Base-by-base conservation (phyloP, 805 yeast species). In the Lachancea sp. region DNA sequence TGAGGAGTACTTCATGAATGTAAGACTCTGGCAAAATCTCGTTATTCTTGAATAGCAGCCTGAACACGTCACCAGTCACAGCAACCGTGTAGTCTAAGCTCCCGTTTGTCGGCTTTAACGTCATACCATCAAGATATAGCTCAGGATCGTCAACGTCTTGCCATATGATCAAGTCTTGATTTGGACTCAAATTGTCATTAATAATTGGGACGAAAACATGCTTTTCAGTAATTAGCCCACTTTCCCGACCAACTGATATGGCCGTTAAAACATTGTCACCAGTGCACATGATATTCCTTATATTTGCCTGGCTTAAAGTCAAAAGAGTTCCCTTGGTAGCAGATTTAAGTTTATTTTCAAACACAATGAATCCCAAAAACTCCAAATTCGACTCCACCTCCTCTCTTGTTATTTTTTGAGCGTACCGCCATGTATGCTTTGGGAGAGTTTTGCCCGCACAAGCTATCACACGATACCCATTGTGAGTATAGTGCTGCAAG, bases 201-300 rank as follows among this genome's bases (percentile, higher is more conserved):
- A 78, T 72, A 1, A 68, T 62, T 1, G 98, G 95, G 2, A 88
- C 77, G 58, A 70, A 85, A 3, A 82, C 78, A 16, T 67, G 61
- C 11, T 67, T 60, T 2, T 71, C 71, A 1, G 60, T 54, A 10
- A 93, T 65, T 49, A 93, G 69, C 2, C 79, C 81, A 59, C 95
- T 86, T 58, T 91, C 96, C 48, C 79, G 74, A 3, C 85, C 96
- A 15, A 93, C 99, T 64, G 96, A 85, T 17, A 93, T 78, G 0
- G 98, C 99, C 0, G 99, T 93, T 46, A 93, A 69, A 16, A 93
- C 79, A 59, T 93, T 93, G 63, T 93, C 99, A 44, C 99, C 99
- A 0, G 99, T 93, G 64, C 99, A 93, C 99, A 93, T 93, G 25
- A 89, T 69, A 0, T 93, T 85, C 54, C 97, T 72, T 41, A 93